phyloP scores from a whole-genome alignment of 176 grass and related monocot species.

The Hsuehochloa calcarea region DNA sequence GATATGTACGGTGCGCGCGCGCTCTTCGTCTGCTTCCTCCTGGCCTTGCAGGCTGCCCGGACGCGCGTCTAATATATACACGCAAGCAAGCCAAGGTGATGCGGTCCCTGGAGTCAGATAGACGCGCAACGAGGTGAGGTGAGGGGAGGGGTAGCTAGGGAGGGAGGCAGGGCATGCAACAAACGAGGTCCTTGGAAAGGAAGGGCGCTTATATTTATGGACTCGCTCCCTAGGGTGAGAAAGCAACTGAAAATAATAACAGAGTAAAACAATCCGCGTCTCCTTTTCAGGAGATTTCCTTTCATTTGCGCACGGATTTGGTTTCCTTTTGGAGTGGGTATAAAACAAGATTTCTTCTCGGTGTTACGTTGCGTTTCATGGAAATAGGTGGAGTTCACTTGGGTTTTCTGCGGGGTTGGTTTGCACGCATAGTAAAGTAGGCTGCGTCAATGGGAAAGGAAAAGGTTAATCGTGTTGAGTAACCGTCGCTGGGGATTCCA shows the following conservation, averaged over 20 bases:
- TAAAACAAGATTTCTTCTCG: not conserved
- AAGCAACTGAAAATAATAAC: not conserved
- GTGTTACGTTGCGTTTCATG: not conserved
- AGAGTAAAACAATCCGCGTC: not conserved
- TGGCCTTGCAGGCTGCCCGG: not conserved
- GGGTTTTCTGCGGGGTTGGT: not conserved
- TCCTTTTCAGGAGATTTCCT: not conserved
- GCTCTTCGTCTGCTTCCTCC: not conserved
- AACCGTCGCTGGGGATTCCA: too few relatives aligned
- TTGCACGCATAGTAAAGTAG: too few relatives aligned
- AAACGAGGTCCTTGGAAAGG: not conserved
- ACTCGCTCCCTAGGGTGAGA: not conserved
- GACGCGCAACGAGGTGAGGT: conserved; percentile 16
- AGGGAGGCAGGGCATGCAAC: conserved; percentile 7
- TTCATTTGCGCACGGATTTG: not conserved
- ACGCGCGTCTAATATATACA: not conserved
- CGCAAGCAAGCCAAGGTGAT: not conserved
- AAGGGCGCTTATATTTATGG: conserved; percentile 44
- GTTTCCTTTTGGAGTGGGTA: not conserved
- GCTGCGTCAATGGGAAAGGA: too few relatives aligned
- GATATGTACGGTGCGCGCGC: not conserved
- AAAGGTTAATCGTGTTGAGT: too few relatives aligned
- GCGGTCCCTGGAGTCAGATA: not conserved
- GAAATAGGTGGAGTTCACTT: not conserved
- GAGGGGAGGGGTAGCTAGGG: not conserved